phyloP scores from a whole-genome alignment of 202 grass and related monocot species.

The Schoenoplectus tabernaemontani region DNA sequence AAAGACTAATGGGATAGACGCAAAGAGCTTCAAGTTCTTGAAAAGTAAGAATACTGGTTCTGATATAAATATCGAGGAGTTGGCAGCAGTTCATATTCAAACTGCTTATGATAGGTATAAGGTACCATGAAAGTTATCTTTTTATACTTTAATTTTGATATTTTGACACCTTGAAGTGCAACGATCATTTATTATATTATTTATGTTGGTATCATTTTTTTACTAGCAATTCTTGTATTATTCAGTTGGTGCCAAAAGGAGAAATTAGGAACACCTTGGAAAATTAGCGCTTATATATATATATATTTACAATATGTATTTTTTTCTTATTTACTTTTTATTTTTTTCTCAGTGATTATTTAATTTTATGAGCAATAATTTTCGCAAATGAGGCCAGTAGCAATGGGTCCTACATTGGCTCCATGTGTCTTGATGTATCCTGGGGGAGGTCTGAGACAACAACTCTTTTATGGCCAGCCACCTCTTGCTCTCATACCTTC shows the following conservation, averaged over 20 bases:
- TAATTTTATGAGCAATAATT: conserved; percentile 50
- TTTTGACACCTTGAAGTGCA: neutral
- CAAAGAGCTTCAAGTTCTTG: conserved; percentile 31
- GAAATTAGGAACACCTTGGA: neutral
- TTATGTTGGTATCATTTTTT: neutral
- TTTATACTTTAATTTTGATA: neutral
- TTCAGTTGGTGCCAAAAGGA: neutral
- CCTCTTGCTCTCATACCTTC: conserved; percentile 60
- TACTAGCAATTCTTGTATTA: neutral
- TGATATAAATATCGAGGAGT: conserved; percentile 55
- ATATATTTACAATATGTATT: neutral
- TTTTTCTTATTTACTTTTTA: neutral
- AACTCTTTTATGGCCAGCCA: conserved; percentile 79
- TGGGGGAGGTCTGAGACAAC: conserved; percentile 55
- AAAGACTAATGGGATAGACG: conserved; percentile 38
- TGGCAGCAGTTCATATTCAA: conserved; percentile 73
- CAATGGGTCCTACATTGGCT: conserved; percentile 60
- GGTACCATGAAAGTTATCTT: conserved; percentile 28
- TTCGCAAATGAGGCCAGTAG: conserved; percentile 70
- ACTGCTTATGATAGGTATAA: conserved; percentile 68
- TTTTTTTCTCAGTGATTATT: no score
- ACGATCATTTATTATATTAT: neutral
- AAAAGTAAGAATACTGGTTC: conserved; percentile 48
- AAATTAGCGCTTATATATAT: neutral
- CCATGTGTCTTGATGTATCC: conserved; percentile 80